These are phyloP conservation scores for Ophiostoma ips DNA, from an alignment of 2,329 filamentous ascomycete species.

Conservation along the genomic window DNA sequence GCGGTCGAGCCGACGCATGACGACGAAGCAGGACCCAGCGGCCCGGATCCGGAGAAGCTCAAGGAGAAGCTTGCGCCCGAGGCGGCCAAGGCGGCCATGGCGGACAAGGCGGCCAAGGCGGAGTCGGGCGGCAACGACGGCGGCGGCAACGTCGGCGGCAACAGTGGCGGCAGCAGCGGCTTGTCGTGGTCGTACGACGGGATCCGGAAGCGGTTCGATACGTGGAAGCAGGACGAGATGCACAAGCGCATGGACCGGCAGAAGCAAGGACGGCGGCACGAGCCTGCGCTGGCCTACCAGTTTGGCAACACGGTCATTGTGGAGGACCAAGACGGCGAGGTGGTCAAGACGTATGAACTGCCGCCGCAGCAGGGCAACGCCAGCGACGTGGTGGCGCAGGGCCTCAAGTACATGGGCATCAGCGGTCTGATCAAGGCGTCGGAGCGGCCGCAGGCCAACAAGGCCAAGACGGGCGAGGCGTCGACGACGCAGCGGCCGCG, in stretches of 20 bases:
- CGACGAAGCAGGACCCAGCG: neutral
- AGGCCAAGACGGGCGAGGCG: conserved; percentile 16
- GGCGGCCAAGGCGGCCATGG: conserved; percentile 19
- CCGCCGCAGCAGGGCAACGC: conserved; percentile 34
- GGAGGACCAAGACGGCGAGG: conserved; percentile 71
- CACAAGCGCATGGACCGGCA: conserved; percentile 47
- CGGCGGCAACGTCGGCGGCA: too few relatives aligned
- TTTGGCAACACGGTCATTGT: conserved; percentile 81
- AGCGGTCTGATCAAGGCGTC: conserved; percentile 28
- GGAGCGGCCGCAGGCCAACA: conserved; percentile 18
- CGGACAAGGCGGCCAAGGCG: too few relatives aligned
- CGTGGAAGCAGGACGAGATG: conserved; percentile 45
- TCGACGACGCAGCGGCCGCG: conserved; percentile 16
- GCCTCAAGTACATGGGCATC: conserved; percentile 42
- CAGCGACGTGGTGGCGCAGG: conserved; percentile 25
- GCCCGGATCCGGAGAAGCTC: conserved; percentile 9
- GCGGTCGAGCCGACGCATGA: conserved; percentile 36
- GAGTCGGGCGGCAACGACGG: too few relatives aligned
- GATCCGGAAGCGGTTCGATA: conserved; percentile 35
- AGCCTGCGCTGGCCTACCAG: conserved; percentile 70
- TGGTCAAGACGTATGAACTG: conserved; percentile 71
- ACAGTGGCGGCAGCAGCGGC: conserved; percentile 17
- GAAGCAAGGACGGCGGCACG: conserved; percentile 42
- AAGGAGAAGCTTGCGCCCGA: conserved; percentile 13
- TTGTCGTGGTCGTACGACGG: conserved; percentile 29